These are phyloP conservation scores for Rutstroemia sydowiana DNA, from an alignment of 2,329 filamentous ascomycete genomes.

Conservation along the genomic window DNA sequence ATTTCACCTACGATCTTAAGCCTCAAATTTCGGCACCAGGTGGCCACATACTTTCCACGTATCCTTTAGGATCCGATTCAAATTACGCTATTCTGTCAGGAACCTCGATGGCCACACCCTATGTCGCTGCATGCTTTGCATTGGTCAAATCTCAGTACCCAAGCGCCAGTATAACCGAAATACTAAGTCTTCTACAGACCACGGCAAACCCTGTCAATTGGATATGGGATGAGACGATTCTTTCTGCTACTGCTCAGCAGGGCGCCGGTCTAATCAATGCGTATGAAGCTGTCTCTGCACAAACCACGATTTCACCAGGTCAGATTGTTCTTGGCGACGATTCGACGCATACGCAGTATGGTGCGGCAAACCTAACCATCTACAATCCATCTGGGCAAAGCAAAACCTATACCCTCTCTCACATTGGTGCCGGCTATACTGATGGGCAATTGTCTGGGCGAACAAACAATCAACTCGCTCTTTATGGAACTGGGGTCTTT, in stretches of 20 bases:
- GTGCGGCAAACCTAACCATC: slow-evolving; percentile 24
- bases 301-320: slow-evolving; percentile 20
- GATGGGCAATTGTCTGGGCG: slow-evolving; percentile 14
- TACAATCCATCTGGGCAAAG: slow-evolving; percentile 15
- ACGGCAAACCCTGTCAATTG: slow-evolving; percentile 26
- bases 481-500: slow-evolving; percentile 22
- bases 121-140: slow-evolving; percentile 30
- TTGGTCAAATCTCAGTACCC: slow-evolving; percentile 32
- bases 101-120: slow-evolving; percentile 34
- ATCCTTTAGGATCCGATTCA: slow-evolving; percentile 25
- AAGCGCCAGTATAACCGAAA: slow-evolving; percentile 22
- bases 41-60: slow-evolving; percentile 32
- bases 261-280: slow-evolving; percentile 31
- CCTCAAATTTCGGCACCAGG: slow-evolving; percentile 29
- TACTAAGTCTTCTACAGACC: slow-evolving; percentile 28
- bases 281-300: slow-evolving; percentile 26
- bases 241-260: slow-evolving; percentile 30
- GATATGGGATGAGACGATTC: slow-evolving; percentile 25
- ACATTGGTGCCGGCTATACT: slow-evolving; percentile 22
- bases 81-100: slow-evolving; percentile 32
- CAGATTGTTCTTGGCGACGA: slow-evolving; percentile 20
- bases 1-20: slow-evolving; percentile 14
- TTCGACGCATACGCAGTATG: slow-evolving; percentile 4
- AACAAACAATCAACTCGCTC: slow-evolving; percentile 17
- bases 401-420: slow-evolving; percentile 23